Conservation (phyloP, 441 rosid genomes). For the Mallotus japonicus region DNA sequence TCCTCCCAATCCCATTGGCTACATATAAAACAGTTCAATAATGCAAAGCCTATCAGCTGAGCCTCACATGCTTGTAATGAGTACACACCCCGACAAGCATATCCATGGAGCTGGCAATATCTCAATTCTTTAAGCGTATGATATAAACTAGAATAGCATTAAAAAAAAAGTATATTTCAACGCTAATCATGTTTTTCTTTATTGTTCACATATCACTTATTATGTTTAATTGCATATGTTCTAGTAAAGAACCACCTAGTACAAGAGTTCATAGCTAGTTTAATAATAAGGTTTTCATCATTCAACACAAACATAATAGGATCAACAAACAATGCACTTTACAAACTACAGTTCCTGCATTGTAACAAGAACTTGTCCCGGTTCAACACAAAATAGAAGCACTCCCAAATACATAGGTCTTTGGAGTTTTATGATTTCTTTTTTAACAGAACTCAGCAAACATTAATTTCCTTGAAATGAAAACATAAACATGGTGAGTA, state of each 20-base stretch:
- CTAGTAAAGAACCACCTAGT: too few species aligned
- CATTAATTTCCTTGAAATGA: conserved; percentile 16
- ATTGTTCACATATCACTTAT: too few species aligned
- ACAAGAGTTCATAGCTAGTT: too few species aligned
- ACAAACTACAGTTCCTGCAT: conserved; percentile 34
- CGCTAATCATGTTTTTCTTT: not conserved
- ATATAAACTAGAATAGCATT: not conserved
- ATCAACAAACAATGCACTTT: conserved; percentile 38
- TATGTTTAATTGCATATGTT: not conserved
- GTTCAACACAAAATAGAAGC: conserved; percentile 21
- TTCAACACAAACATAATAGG: conserved; percentile 27
- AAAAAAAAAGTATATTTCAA: not conserved
- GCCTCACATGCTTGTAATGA: conserved; percentile 28
- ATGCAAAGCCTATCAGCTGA: conserved; percentile 23
- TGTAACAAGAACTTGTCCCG: conserved; percentile 28
- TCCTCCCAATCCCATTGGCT: not conserved
- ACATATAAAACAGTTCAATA: conserved; percentile 24
- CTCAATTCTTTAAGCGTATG: conserved; percentile 9
- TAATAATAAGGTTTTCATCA: conserved; percentile 16
- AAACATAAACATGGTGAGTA: conserved; percentile 16
- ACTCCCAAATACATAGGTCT: conserved; percentile 27
- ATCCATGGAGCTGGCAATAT: conserved; percentile 34
- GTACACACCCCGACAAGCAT: conserved; percentile 31
- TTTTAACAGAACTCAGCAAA: conserved; percentile 23
- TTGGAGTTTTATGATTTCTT: conserved; percentile 19